Evolutionary conservation across 2,329 filamentous ascomycete genomes (phyloP).

Genomic region (Diaporthe nobilis): DNA sequence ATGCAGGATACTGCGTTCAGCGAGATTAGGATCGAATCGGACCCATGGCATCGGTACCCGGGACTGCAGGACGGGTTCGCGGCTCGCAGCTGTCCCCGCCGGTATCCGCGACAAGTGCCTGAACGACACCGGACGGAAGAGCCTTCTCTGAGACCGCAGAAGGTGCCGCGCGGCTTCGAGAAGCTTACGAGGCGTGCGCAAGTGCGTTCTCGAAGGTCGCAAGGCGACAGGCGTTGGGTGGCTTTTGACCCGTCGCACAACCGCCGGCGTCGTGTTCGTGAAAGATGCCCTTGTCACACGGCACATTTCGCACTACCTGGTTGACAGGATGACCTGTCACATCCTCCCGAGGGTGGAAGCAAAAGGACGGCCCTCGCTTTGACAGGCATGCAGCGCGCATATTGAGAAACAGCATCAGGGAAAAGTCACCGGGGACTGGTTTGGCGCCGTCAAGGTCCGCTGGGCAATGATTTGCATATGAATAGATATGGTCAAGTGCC

Average conservation of each 20-base stretch:
- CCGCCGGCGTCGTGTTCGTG: constrained; percentile 21
- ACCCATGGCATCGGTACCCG: constrained; percentile 29
- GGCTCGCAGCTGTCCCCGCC: constrained; percentile 7
- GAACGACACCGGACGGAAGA: neutral
- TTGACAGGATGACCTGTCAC: constrained; percentile 33
- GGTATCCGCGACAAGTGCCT: constrained; percentile 13
- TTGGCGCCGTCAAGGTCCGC: constrained; percentile 18
- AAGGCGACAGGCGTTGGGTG: constrained; percentile 24
- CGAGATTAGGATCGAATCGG: constrained; percentile 27
- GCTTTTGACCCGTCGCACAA: constrained; percentile 18
- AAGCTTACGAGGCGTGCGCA: constrained; percentile 3
- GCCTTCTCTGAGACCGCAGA: neutral
- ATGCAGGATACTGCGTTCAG: constrained; percentile 28
- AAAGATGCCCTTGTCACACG: constrained; percentile 13
- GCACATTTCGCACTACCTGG: constrained; percentile 14
- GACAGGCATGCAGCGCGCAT: constrained; percentile 16
- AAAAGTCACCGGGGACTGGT: neutral
- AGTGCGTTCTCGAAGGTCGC: constrained; percentile 18
- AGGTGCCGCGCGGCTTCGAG: constrained; percentile 18
- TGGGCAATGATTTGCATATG: constrained; percentile 29
- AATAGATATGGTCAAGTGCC: constrained; percentile 18
- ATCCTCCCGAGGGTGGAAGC: neutral
- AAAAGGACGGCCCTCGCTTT: constrained; percentile 14
- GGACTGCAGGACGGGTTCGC: constrained; percentile 11
- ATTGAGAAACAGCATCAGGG: constrained; percentile 17